A percentile compares a stretch with the other conserved stretches of the same genome.
phyloP scores from a whole-genome alignment of 1,139 yeast species.

The Keqinozyma sinolaborantium region DNA sequence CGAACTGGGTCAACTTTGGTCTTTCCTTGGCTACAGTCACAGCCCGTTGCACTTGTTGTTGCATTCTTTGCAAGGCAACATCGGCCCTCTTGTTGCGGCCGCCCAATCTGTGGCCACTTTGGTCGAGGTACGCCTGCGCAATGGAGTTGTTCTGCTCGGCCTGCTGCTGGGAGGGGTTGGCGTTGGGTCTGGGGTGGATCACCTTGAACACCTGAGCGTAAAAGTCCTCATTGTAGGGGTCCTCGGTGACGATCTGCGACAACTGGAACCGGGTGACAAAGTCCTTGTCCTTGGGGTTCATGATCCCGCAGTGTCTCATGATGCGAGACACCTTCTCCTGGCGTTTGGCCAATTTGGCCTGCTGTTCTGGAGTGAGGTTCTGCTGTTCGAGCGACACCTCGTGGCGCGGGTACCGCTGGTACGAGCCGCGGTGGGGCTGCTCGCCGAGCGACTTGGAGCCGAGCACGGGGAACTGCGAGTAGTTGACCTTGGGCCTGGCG shows the following conservation, averaged over 20 bases:
- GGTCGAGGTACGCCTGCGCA: constrained; percentile 93
- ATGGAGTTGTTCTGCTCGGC: constrained; percentile 57
- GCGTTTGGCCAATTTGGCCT: constrained; percentile 59
- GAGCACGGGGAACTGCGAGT: constrained; percentile 49
- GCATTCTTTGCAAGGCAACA: constrained; percentile 95
- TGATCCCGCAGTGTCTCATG: constrained; percentile 82
- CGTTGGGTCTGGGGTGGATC: constrained; percentile 59
- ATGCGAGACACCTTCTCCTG: constrained; percentile 79
- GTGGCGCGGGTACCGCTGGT: constrained; percentile 4
- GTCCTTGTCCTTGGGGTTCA: constrained; percentile 97
- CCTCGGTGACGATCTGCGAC: constrained; percentile 94
- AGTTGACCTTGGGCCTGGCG: constrained; percentile 28
- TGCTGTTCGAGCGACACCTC: constrained; percentile 18
- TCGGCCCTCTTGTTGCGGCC: constrained; percentile 90
- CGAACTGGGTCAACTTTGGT: constrained; percentile 68
- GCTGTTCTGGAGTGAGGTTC: constrained; percentile 43
- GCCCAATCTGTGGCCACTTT: constrained; percentile 87
- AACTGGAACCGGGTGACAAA: constrained; percentile 91
- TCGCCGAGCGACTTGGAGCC: constrained; percentile 36
- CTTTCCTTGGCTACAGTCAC: constrained; percentile 92
- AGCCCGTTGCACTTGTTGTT: constrained; percentile 95
- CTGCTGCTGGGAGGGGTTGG: constrained; percentile 41
- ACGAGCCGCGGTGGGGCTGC: constrained; percentile 1
- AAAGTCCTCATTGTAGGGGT: constrained; percentile 95
- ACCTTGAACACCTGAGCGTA: constrained; percentile 93